These are phyloP conservation scores for Aspergillus felis DNA, from an alignment of 2,329 filamentous ascomycete species.

Conservation along the genomic window DNA sequence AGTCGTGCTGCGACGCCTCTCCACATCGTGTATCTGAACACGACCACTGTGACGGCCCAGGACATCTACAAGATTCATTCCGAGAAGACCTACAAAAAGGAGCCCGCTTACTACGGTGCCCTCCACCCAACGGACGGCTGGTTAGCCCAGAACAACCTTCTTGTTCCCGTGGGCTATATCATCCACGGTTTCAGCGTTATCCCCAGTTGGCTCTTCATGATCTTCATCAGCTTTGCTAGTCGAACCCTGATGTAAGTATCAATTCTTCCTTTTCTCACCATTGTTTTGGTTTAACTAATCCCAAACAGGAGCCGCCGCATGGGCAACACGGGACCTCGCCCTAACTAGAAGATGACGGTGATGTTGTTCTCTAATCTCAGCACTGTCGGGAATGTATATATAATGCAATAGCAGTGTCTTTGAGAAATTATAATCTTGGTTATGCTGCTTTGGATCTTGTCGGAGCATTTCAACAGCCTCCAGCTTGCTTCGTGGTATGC, in stretches of 20 bases:
- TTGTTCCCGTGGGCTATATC: slow-evolving; percentile 53
- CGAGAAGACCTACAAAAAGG: slow-evolving; percentile 53
- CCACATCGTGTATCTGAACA: slow-evolving; percentile 54
- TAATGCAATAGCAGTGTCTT: slow-evolving; percentile 22
- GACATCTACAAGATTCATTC: slow-evolving; percentile 56
- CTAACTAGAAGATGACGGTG: slow-evolving; percentile 16
- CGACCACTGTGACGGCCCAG: slow-evolving; percentile 53
- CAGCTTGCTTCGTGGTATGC: not conserved
- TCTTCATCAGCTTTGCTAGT: slow-evolving; percentile 58
- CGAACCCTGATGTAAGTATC: slow-evolving; percentile 57
- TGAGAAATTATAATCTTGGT: slow-evolving; percentile 14
- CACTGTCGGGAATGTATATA: slow-evolving; percentile 32
- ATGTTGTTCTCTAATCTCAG: slow-evolving; percentile 9
- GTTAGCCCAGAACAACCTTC: slow-evolving; percentile 51
- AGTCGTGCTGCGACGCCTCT: slow-evolving; percentile 51
- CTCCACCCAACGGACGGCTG: slow-evolving; percentile 60
- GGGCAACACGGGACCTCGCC: slow-evolving; percentile 18
- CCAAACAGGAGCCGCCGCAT: slow-evolving; percentile 25
- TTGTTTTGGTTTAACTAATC: slow-evolving; percentile 8
- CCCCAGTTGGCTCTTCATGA: slow-evolving; percentile 63
- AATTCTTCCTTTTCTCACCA: not conserved
- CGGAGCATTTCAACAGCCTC: not conserved
- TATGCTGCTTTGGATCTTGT: slow-evolving; percentile 5
- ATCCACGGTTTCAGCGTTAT: slow-evolving; percentile 55
- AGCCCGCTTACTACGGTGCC: slow-evolving; percentile 52